Percentiles rank a stretch among this genome's conserved stretches.
phyloP scores from a whole-genome alignment of 345 rosid genomes.

The sweet orange (Citrus sinensis) region DVS_A1.0 CM039163.1:2114001-2114500 shows the following conservation, averaged over 20 bases:
- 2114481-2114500: not conserved
- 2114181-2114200: not conserved
- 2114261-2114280: not conserved
- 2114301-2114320: not conserved
- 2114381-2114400: not conserved
- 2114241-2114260: conserved; percentile 1
- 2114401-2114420: not conserved
- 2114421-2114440: no score
- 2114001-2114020: conserved; percentile 3
- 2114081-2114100: not conserved
- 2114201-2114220: not conserved
- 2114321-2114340: not conserved
- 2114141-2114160: not conserved
- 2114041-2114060: not conserved
- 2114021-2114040: not conserved
- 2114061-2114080: not conserved
- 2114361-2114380: not conserved
- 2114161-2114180: not conserved
- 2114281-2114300: not conserved
- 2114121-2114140: not conserved
- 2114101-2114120: not conserved
- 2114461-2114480: not conserved
- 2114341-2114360: not conserved
- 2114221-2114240: not conserved
- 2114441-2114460: not conserved